Percentiles rank a stretch among this genome's conserved stretches.
Evolutionary conservation across 2,329 filamentous ascomycete genomes (phyloP).

Genomic region (Alternaria rosae): DNA sequence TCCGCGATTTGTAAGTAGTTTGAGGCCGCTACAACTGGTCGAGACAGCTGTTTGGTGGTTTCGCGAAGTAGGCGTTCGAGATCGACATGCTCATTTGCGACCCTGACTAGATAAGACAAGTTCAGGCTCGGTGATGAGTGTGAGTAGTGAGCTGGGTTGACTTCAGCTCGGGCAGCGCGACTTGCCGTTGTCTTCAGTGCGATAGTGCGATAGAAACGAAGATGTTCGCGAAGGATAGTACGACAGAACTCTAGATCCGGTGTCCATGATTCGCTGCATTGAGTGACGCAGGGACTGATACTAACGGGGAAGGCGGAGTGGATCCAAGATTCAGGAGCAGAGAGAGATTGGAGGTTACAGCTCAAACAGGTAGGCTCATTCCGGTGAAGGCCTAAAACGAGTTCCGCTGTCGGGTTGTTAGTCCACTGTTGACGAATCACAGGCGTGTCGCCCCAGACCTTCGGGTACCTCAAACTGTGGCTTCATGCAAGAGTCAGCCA

Average conservation of each 20-base stretch:
- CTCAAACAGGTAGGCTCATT: conserved; percentile 10
- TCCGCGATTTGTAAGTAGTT: neutral
- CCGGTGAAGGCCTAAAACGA: conserved; percentile 16
- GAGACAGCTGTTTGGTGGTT: neutral
- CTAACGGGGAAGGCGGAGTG: conserved; percentile 12
- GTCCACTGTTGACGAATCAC: conserved; percentile 22
- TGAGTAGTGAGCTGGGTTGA: neutral
- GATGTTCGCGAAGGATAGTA: neutral
- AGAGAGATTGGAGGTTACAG: conserved; percentile 1
- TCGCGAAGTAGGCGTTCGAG: neutral
- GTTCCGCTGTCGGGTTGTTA: conserved; percentile 19
- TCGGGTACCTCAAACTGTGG: conserved; percentile 26
- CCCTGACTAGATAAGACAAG: neutral
- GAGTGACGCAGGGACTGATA: neutral
- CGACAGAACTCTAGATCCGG: conserved; percentile 10
- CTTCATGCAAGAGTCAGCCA: conserved; percentile 30
- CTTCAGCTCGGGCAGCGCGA: neutral
- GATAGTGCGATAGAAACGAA: neutral
- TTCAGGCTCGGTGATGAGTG: neutral
- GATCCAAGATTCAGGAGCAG: conserved; percentile 5
- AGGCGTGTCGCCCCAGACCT: neutral
- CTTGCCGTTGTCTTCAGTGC: neutral
- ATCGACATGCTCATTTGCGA: neutral
- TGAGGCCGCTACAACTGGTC: neutral
- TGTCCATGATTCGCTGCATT: conserved; percentile 8